A percentile compares a stretch with the other conserved stretches of the same genome.
phyloP scores from a whole-genome alignment of 2,329 filamentous ascomycete species.

The Botrytis cinerea region DNA sequence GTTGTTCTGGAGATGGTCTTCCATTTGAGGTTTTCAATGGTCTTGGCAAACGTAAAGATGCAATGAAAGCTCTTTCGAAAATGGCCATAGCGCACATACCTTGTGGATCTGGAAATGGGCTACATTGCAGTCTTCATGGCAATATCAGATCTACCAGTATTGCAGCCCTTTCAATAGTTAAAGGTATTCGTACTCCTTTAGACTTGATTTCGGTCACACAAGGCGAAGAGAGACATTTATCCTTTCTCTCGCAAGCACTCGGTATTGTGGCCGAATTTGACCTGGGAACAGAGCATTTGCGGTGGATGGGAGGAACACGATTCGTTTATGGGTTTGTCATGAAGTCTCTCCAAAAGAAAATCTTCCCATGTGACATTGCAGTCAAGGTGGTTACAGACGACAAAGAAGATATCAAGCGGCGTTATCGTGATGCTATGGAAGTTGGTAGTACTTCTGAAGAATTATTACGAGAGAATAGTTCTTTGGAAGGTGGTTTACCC shows the following conservation, averaged over 20 bases:
- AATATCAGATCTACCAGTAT: slow-evolving; percentile 57
- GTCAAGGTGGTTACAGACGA: slow-evolving; percentile 75
- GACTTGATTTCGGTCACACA: slow-evolving; percentile 89
- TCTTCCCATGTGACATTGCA: slow-evolving; percentile 85
- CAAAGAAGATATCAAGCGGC: slow-evolving; percentile 70
- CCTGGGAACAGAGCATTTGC: slow-evolving; percentile 80
- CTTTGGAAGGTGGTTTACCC: slow-evolving; percentile 58
- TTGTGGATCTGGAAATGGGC: slow-evolving; percentile 87
- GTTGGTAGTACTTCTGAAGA: background rate
- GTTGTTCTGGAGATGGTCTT: slow-evolving; percentile 87
- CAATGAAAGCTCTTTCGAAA: slow-evolving; percentile 67
- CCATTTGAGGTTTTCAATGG: slow-evolving; percentile 94
- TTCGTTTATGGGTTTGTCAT: slow-evolving; percentile 80
- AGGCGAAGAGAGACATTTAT: slow-evolving; percentile 68
- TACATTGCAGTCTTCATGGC: slow-evolving; percentile 80
- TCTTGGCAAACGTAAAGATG: slow-evolving; percentile 72
- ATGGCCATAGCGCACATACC: slow-evolving; percentile 83
- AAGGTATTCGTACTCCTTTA: slow-evolving; percentile 75
- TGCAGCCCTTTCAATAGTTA: slow-evolving; percentile 79
- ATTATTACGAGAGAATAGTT: slow-evolving; percentile 22
- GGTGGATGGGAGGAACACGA: slow-evolving; percentile 81
- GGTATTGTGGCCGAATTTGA: slow-evolving; percentile 88
- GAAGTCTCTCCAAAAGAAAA: slow-evolving; percentile 70
- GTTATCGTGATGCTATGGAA: slow-evolving; percentile 58
- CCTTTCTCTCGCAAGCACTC: slow-evolving; percentile 84